A percentile compares a stretch with the other conserved stretches of the same genome.
Conservation (phyloP, 345 rosid genomes). For the Euphorbia tirucalli region DNA sequence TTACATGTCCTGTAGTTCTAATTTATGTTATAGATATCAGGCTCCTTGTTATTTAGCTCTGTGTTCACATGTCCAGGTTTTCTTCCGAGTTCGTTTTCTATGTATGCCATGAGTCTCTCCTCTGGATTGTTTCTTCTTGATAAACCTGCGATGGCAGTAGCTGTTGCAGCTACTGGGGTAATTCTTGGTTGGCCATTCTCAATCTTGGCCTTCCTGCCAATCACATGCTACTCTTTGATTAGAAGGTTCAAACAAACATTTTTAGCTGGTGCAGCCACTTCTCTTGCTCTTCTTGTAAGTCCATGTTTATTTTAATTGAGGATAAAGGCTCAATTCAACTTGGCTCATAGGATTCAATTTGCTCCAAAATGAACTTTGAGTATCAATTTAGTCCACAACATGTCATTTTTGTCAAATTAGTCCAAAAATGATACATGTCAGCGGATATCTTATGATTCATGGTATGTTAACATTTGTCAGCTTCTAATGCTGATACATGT, state of each 20-base stretch:
- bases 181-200: slow-evolving; percentile 99
- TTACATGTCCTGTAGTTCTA: too few species aligned
- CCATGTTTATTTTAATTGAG: slow-evolving; percentile 3
- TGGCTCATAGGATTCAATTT: background rate
- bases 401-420: background rate
- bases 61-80: slow-evolving; percentile 52
- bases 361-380: background rate
- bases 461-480: background rate
- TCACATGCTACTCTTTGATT: slow-evolving; percentile 57
- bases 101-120: slow-evolving; percentile 93
- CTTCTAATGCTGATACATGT: background rate
- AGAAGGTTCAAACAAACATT: slow-evolving; percentile 68
- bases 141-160: slow-evolving; percentile 67
- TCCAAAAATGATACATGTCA: background rate
- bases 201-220: slow-evolving; percentile 82
- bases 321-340: background rate
- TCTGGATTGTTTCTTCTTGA: slow-evolving; percentile 89
- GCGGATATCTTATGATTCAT: background rate
- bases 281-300: slow-evolving; percentile 65
- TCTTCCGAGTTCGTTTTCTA: slow-evolving; percentile 95
- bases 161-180: slow-evolving; percentile 73
- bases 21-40: background rate
- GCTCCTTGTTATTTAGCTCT: background rate
- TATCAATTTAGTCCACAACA: background rate
- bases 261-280: slow-evolving; percentile 64